Percentiles rank a stretch among this genome's conserved stretches.
These are phyloP conservation scores for Flaveria robusta DNA, from an alignment of 129 eudicot genomes.

Conservation along the genomic window DNA sequence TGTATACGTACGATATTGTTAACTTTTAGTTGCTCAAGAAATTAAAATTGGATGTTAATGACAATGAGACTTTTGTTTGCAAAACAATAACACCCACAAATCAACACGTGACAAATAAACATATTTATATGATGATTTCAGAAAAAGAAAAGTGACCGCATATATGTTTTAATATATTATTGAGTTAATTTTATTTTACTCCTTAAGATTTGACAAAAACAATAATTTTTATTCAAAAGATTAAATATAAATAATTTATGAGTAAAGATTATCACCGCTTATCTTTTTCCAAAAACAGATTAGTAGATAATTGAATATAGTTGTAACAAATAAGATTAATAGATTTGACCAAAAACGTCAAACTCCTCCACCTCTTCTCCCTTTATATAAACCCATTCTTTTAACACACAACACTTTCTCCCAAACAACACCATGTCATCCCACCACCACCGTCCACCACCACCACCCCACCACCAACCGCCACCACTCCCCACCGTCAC, in stretches of 20 bases:
- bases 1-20: too few relatives aligned
- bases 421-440: conserved; percentile 30
- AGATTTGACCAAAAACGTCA: conserved; percentile 32
- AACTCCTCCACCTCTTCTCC: conserved; percentile 23
- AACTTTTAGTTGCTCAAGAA: too few relatives aligned
- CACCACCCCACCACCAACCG: conserved; percentile 23
- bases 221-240: too few relatives aligned
- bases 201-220: too few relatives aligned
- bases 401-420: not conserved
- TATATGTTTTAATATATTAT: not conserved
- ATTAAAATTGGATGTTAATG: too few relatives aligned
- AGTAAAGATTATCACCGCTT: too few relatives aligned
- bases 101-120: not conserved
- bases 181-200: too few relatives aligned
- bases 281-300: not conserved
- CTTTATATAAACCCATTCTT: conserved; percentile 29
- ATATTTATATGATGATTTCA: not conserved
- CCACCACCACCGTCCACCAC: conserved; percentile 38
- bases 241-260: too few relatives aligned
- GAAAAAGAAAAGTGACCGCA: not conserved
- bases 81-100: too few relatives aligned
- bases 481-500: conserved; percentile 46
- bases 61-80: too few relatives aligned
- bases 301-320: not conserved
- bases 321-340: not conserved